A percentile compares a stretch with the other conserved stretches of the same genome.
These are phyloP conservation scores for Magnolia officinalis DNA, from an alignment of 164 flowering plant species.

Conservation along the genomic window DNA sequence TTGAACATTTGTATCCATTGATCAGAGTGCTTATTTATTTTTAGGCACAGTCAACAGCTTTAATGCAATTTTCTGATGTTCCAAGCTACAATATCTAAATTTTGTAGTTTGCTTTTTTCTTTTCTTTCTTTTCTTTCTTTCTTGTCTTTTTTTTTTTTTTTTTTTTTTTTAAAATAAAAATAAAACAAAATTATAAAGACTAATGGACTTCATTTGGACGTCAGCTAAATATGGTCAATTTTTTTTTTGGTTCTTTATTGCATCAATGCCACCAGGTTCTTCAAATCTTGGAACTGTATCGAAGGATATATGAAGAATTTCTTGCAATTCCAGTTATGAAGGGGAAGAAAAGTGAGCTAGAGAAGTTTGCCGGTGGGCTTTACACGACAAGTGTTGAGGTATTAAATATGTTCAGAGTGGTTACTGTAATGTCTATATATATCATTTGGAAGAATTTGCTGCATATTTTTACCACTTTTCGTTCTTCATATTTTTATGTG, in stretches of 20 bases:
- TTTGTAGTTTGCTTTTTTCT: background rate
- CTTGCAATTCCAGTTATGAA: constrained; percentile 88
- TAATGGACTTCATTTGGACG: background rate
- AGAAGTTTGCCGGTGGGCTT: constrained; percentile 99
- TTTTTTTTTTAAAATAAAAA: background rate
- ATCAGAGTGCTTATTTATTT: too few relatives aligned
- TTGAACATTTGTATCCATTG: too few relatives aligned
- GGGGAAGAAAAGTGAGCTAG: constrained; percentile 90
- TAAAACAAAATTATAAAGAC: background rate
- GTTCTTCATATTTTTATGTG: background rate
- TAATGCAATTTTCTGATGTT: background rate
- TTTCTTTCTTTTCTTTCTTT: background rate
- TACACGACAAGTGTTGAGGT: constrained; percentile 98
- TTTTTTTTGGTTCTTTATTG: background rate
- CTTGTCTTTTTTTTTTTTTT: background rate
- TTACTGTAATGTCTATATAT: background rate
- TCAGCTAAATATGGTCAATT: background rate
- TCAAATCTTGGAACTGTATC: constrained; percentile 85
- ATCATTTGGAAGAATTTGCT: background rate
- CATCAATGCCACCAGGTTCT: constrained; percentile 55
- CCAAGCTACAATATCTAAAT: background rate
- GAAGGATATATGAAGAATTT: constrained; percentile 86
- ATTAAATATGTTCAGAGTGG: background rate
- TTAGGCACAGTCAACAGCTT: too few relatives aligned
- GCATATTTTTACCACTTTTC: background rate